These are phyloP conservation scores for Kalmusia sp. DNA, from an alignment of 2,329 filamentous ascomycete genomes.

Conservation along the genomic window DNA sequence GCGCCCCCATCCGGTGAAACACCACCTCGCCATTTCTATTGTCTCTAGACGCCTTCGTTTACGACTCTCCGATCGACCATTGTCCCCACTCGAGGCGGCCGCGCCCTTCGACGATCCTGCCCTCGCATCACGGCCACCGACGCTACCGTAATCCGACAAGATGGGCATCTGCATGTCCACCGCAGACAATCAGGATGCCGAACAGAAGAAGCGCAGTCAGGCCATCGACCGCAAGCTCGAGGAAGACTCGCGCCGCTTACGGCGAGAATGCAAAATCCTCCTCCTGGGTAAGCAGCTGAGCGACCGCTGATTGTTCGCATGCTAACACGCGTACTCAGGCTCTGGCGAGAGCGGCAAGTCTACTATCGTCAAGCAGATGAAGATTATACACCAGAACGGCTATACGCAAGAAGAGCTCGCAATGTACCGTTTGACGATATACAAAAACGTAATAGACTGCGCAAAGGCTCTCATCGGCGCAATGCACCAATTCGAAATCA, in stretches of 20 bases:
- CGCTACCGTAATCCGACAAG: constrained; percentile 46
- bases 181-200: constrained; percentile 81
- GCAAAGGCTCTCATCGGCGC: constrained; percentile 90
- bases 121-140: constrained; percentile 23
- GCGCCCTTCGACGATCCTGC: constrained; percentile 8
- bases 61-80: constrained; percentile 21
- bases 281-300: constrained; percentile 74
- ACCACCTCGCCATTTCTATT: constrained; percentile 27
- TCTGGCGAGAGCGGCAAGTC: constrained; percentile 99
- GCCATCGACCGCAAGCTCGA: constrained; percentile 93
- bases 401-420: constrained; percentile 94
- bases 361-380: constrained; percentile 99
- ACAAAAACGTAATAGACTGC: constrained; percentile 98
- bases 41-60: constrained; percentile 18
- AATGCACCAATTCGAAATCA: constrained; percentile 89
- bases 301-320: not conserved
- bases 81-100: constrained; percentile 22
- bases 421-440: constrained; percentile 94
- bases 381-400: constrained; percentile 98
- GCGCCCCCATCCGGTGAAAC: constrained; percentile 30
- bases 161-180: constrained; percentile 94
- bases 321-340: constrained; percentile 62
- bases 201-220: constrained; percentile 96
- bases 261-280: constrained; percentile 98
- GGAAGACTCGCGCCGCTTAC: constrained; percentile 90